Evolutionary conservation across 495 filamentous ascomycete species (phyloP).

Genomic region (Staphylotrichum longicolle): DNA sequence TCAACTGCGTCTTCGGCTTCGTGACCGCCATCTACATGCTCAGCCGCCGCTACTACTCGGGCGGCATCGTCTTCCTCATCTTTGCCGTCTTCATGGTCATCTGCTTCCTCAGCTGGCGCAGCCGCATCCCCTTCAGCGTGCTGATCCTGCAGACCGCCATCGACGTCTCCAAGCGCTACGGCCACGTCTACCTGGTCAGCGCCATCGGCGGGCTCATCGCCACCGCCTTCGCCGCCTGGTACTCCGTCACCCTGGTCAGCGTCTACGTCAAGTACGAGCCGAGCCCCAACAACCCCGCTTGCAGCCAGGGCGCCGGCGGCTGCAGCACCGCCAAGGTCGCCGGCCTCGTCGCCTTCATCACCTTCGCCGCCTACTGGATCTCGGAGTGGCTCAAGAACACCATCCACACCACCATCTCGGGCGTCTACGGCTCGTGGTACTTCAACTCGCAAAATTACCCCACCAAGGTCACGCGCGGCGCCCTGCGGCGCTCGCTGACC

Average conservation of each 20-base stretch:
- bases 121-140: conserved; percentile 82
- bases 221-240: conserved; percentile 68
- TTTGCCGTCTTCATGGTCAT: conserved; percentile 63
- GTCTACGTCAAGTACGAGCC: conserved; percentile 83
- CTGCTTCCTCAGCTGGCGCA: conserved; percentile 67
- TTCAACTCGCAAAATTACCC: conserved; percentile 74
- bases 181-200: conserved; percentile 83
- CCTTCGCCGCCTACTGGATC: conserved; percentile 90
- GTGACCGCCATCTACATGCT: conserved; percentile 71
- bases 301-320: conserved; percentile 56
- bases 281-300: conserved; percentile 61
- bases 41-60: conserved; percentile 65
- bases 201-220: conserved; percentile 73
- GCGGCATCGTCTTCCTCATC: conserved; percentile 80
- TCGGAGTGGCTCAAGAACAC: conserved; percentile 90
- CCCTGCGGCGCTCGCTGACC: conserved; percentile 72
- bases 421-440: conserved; percentile 92
- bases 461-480: conserved; percentile 70
- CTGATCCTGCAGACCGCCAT: conserved; percentile 86
- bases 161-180: conserved; percentile 77
- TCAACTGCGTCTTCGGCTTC: conserved; percentile 71
- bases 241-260: conserved; percentile 56
- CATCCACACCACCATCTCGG: conserved; percentile 81
- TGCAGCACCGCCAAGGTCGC: conserved; percentile 76
- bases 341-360: conserved; percentile 80